Base-by-base conservation (phyloP, 176 grass and related monocot genomes). In the Raddia guianensis region DNA sequence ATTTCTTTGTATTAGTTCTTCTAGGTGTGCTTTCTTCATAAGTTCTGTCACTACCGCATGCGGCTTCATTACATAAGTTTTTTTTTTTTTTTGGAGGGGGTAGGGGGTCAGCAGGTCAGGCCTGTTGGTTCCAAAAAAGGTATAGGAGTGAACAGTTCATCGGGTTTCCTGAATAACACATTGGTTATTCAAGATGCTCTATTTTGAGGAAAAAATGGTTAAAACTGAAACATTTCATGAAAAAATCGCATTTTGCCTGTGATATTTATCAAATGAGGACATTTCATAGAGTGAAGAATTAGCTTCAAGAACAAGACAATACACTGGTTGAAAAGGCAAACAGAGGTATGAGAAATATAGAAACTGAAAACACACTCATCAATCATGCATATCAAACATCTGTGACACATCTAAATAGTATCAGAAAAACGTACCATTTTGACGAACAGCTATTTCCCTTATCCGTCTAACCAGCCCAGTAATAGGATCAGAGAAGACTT, bases 391-490 rank as follows among this genome's bases (percentile, higher is more conserved):
- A 62, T 12, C 6, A 45, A 61, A 58, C 12, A 62, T 73, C 53
- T 9, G 8, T 55, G 14, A 33, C 66, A 46, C 32, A 82, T 61
- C 20, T 70, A 74, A 76, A 73, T 59, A 67, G 49, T 54, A 55
- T 60, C 54, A 69, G 59, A 13, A 33, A 15, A 64, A 18, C 47
- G 77, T 99, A 99, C 93, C 96, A 80, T 78, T 85, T 77, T 77
- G 5, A 42, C 96, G 90, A 55, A 99, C 27, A 71, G 96, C 90
- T 80, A 99, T 88, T 89, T 99, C 96, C 80, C 96, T 99, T 70
- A 99, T 93, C 58, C 93, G 92, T 82, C 92, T 93, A 83, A 99
- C 90, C 63, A 99, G 72, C 32, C 96, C 96, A 67, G 86, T 93
- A 66, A 82, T 70, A 79, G 90, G 92, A 78, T 99, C 96, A 72